Percentiles rank a stretch among this genome's conserved stretches.
Evolutionary conservation across 1,284 basidiomycete genomes (phyloP).

Genomic region (Filobasidium uniguttulatum): DNA sequence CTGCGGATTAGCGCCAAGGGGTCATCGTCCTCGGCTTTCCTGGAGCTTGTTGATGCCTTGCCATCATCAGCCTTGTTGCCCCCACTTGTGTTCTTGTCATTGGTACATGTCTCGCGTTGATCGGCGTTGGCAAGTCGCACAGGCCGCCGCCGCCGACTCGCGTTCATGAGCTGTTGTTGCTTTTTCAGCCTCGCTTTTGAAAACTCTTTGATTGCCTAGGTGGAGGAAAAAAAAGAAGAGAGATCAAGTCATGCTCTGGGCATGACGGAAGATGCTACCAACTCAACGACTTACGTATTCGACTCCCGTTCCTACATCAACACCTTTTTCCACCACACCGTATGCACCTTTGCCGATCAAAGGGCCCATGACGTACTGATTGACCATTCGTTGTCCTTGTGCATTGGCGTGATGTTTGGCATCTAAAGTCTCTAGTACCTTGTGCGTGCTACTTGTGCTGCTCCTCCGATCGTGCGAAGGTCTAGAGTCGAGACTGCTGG

Average conservation of each 20-base stretch:
- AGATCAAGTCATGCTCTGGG: background rate
- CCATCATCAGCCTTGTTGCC: conserved; percentile 23
- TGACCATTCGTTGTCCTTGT: conserved; percentile 32
- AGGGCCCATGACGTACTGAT: conserved; percentile 35
- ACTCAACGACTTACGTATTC: conserved; percentile 29
- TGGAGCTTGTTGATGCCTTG: no score
- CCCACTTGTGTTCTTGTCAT: background rate
- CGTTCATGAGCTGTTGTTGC: conserved; percentile 6
- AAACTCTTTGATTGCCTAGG: conserved; percentile 38
- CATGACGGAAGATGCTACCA: background rate
- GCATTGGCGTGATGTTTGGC: conserved; percentile 27
- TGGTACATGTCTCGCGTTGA: background rate
- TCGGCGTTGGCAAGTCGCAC: background rate
- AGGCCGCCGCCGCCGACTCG: background rate
- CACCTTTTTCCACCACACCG: conserved; percentile 33
- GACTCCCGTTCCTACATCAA: conserved; percentile 33
- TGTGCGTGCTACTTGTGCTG: conserved; percentile 29
- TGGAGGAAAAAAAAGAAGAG: background rate
- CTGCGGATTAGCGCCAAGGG: conserved; percentile 33
- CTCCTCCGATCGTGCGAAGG: no score
- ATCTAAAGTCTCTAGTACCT: conserved; percentile 34
- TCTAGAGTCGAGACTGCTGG: no score
- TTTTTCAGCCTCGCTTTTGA: conserved; percentile 33
- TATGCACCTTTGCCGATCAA: conserved; percentile 36
- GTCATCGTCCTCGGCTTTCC: conserved; percentile 28